These are phyloP conservation scores for Myxozyma vanderwaltii DNA, from an alignment of 805 yeast genomes.

Conservation along the genomic window DNA sequence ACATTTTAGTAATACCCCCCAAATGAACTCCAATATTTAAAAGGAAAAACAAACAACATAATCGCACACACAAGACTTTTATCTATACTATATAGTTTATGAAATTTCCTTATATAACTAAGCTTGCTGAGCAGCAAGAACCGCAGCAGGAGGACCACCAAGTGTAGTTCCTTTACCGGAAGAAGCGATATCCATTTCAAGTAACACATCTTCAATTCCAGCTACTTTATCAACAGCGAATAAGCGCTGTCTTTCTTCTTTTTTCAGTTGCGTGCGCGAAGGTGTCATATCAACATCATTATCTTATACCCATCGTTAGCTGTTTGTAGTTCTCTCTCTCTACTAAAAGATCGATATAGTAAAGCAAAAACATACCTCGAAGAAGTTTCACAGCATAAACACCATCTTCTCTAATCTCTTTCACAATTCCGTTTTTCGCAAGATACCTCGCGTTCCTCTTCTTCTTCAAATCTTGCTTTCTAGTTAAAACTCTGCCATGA, in stretches of 20 bases:
- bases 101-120: no score
- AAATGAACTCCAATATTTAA: no score
- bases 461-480: constrained; percentile 75
- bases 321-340: background rate
- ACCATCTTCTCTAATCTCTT: constrained; percentile 45
- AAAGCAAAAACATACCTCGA: background rate
- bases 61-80: no score
- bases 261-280: constrained; percentile 37
- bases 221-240: constrained; percentile 47
- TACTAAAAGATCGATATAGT: background rate
- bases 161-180: constrained; percentile 80
- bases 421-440: constrained; percentile 49
- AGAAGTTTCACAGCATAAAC: constrained; percentile 36
- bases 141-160: constrained; percentile 61
- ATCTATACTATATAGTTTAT: no score
- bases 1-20: no score
- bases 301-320: constrained; percentile 18
- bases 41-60: background rate
- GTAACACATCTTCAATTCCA: constrained; percentile 59
- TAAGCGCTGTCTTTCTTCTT: constrained; percentile 43
- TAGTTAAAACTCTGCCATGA: constrained; percentile 54
- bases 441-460: constrained; percentile 77
- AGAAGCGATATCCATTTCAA: constrained; percentile 48
- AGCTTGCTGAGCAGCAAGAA: constrained; percentile 3
- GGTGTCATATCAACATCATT: constrained; percentile 19